Percentiles rank a stretch among this genome's conserved stretches.
Conservation (phyloP, 345 rosid genomes). For the Trapa incisa region DNA sequence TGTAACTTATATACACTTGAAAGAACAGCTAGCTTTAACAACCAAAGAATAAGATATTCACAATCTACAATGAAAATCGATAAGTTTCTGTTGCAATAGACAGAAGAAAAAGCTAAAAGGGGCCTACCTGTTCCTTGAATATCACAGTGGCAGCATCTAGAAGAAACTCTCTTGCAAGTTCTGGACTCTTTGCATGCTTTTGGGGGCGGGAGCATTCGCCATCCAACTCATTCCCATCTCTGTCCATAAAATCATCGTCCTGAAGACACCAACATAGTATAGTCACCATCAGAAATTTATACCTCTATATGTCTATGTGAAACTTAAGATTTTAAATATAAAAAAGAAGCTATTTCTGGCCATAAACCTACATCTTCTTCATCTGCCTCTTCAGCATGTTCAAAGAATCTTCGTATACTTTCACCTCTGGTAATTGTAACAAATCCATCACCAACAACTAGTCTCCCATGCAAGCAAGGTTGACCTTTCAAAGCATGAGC, state of each 20-base stretch:
- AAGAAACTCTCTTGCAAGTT: constrained; percentile 99
- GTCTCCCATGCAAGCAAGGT: constrained; percentile 83
- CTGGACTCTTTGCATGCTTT: constrained; percentile 99
- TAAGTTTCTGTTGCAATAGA: background rate
- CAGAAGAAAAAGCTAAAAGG: background rate
- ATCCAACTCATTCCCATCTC: constrained; percentile 93
- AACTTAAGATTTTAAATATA: background rate
- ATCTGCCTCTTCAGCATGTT: constrained; percentile 93
- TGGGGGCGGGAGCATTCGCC: constrained; percentile 97
- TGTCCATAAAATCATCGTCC: constrained; percentile 94
- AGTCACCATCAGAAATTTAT: background rate
- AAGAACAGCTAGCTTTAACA: background rate
- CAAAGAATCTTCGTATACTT: constrained; percentile 72
- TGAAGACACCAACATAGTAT: constrained; percentile 14
- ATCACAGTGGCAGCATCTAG: constrained; percentile 90
- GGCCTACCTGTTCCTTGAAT: constrained; percentile 89
- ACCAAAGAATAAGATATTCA: background rate
- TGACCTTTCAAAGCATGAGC: constrained; percentile 81
- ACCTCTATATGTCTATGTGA: background rate
- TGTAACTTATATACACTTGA: background rate
- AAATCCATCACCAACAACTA: constrained; percentile 86
- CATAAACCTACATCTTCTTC: constrained; percentile 85
- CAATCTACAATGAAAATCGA: background rate
- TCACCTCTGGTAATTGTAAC: constrained; percentile 76
- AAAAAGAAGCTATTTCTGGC: background rate